Conservation (phyloP, 129 eudicot species). For the Pittosporum tobira region DNA sequence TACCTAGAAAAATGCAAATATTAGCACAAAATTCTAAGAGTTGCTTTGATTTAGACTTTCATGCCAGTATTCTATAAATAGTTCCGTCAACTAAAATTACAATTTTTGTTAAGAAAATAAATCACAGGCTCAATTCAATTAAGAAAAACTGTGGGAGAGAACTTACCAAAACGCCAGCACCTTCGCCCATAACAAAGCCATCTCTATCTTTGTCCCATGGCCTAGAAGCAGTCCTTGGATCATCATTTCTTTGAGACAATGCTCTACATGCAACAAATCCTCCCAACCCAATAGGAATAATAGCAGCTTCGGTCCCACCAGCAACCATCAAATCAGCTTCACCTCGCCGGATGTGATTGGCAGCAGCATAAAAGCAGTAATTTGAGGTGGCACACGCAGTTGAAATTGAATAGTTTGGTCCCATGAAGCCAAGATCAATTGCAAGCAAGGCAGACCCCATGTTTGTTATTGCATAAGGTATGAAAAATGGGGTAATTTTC, state of each 20-base stretch:
- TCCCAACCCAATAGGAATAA: conserved; percentile 88
- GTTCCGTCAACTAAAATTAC: no score
- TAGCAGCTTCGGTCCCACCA: conserved; percentile 98
- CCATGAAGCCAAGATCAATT: conserved; percentile 92
- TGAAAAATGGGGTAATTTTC: conserved; percentile 87
- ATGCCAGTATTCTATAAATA: no score
- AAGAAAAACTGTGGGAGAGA: neutral
- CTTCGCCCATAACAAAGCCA: conserved; percentile 99
- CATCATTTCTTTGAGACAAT: conserved; percentile 97
- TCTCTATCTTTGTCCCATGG: conserved; percentile 98
- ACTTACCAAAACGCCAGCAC: conserved; percentile 95
- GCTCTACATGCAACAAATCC: conserved; percentile 99
- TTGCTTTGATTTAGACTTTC: no score
- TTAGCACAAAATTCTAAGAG: no score
- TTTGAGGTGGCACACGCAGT: conserved; percentile 99
- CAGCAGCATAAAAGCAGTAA: conserved; percentile 95
- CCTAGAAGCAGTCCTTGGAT: conserved; percentile 88
- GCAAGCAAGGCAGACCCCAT: conserved; percentile 96
- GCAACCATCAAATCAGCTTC: conserved; percentile 99
- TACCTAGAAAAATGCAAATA: conserved; percentile 37
- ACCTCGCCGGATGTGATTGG: conserved; percentile 94
- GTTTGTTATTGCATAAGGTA: conserved; percentile 92
- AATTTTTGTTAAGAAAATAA: no score
- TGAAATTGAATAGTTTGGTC: conserved; percentile 94
- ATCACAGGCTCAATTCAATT: neutral